phyloP scores from a whole-genome alignment of 2,329 filamentous ascomycete genomes.

The Albophoma yamanashiensis region DNA sequence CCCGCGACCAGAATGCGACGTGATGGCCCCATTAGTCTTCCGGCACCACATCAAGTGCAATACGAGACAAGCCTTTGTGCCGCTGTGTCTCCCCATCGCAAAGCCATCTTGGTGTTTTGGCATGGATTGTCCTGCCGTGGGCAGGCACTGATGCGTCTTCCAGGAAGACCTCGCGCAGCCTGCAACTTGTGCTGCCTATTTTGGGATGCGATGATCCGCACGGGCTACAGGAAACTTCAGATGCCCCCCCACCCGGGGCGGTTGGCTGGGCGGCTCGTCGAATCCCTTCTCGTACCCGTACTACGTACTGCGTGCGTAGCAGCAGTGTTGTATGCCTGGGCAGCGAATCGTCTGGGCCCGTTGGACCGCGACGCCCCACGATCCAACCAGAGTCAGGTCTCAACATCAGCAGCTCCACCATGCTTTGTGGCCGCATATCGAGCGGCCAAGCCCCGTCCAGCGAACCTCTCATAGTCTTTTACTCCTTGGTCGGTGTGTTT shows the following conservation, averaged over 20 bases:
- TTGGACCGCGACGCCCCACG: slow-evolving; percentile 6
- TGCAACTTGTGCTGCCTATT: not conserved
- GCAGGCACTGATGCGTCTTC: not conserved
- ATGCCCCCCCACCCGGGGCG: not conserved
- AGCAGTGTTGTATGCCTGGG: not conserved
- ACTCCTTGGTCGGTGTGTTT: slow-evolving; percentile 26
- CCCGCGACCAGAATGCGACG: slow-evolving; percentile 4
- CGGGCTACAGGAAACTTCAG: not conserved
- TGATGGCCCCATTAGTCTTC: slow-evolving; percentile 5
- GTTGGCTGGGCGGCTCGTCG: not conserved
- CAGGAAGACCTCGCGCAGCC: not conserved
- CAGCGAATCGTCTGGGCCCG: not conserved
- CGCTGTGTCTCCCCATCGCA: not conserved
- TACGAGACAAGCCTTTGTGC: not conserved
- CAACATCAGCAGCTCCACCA: slow-evolving; percentile 19
- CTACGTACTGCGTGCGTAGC: too few species aligned
- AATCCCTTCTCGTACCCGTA: not conserved
- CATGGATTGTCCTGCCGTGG: not conserved
- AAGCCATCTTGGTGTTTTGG: not conserved
- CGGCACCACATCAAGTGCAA: not conserved
- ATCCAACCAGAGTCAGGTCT: slow-evolving; percentile 12
- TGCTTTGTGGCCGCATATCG: slow-evolving; percentile 23
- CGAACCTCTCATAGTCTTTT: slow-evolving; percentile 1
- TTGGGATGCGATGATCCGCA: not conserved
- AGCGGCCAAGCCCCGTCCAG: slow-evolving; percentile 12